Conservation (phyloP, 1,139 yeast species). For the Lodderomyces theae region DNA sequence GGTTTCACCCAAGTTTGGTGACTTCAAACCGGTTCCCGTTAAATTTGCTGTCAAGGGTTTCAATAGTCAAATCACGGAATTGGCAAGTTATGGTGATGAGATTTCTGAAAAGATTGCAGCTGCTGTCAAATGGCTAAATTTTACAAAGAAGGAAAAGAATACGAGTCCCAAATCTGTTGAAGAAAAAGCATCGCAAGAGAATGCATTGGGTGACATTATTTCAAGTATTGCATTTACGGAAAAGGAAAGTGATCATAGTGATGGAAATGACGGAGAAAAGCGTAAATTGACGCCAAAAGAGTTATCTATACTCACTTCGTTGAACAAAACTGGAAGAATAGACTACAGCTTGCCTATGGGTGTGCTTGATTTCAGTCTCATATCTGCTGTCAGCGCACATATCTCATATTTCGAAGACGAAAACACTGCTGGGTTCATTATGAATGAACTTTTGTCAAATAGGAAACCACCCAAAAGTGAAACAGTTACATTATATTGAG, state of each 20-base stretch:
- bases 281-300: conserved; percentile 26
- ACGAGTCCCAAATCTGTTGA: conserved; percentile 17
- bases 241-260: conserved; percentile 16
- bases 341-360: conserved; percentile 83
- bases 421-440: conserved; percentile 76
- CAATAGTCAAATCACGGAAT: conserved; percentile 41
- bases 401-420: conserved; percentile 84
- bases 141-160: conserved; percentile 12
- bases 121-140: conserved; percentile 47
- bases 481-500: conserved; percentile 18
- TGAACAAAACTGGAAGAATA: conserved; percentile 71
- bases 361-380: conserved; percentile 70
- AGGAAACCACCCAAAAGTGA: conserved; percentile 19
- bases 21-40: conserved; percentile 57
- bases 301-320: conserved; percentile 32
- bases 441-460: conserved; percentile 48
- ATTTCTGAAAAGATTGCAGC: conserved; percentile 43
- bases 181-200: conserved; percentile 29
- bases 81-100: conserved; percentile 42
- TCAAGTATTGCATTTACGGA: conserved; percentile 28
- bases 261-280: conserved; percentile 1
- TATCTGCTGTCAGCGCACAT: conserved; percentile 84
- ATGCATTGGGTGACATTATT: conserved; percentile 46
- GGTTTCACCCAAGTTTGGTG: conserved; percentile 52
- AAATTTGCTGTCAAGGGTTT: conserved; percentile 54